phyloP scores from a whole-genome alignment of 768 basidiomycete species.

The Flagelloscypha sp. region DNA sequence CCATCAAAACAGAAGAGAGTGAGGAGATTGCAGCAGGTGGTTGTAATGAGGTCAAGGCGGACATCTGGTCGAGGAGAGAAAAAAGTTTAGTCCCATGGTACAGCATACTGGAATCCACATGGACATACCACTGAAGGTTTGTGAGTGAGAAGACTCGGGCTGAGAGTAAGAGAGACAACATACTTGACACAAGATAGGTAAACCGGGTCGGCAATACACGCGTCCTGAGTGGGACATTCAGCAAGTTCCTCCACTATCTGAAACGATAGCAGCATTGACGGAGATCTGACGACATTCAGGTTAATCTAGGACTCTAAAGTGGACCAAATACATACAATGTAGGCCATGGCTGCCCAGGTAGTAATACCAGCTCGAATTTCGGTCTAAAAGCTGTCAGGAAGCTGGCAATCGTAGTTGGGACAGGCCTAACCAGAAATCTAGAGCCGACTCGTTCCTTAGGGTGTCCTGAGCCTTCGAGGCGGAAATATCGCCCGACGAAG shows the following conservation, averaged over 20 bases:
- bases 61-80: conserved; percentile 33
- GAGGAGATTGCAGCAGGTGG: conserved; percentile 73
- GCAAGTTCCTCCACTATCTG: conserved; percentile 74
- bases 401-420: not conserved
- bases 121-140: conserved; percentile 11
- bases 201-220: conserved; percentile 40
- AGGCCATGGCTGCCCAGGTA: conserved; percentile 84
- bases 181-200: conserved; percentile 52
- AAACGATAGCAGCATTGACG: conserved; percentile 76
- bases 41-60: conserved; percentile 71
- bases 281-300: conserved; percentile 46
- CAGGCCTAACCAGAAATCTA: conserved; percentile 40
- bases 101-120: not conserved
- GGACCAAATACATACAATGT: conserved; percentile 47
- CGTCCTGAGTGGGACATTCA: conserved; percentile 56
- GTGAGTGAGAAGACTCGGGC: conserved; percentile 8
- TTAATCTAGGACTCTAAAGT: conserved; percentile 8
- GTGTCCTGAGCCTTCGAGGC: conserved; percentile 64
- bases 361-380: conserved; percentile 75
- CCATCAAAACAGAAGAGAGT: conserved; percentile 75
- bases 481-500: conserved; percentile 56
- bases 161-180: no score
- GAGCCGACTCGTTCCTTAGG: conserved; percentile 55
- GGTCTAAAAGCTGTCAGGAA: conserved; percentile 34
- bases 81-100: not conserved